Percentiles rank a stretch among this genome's conserved stretches.
phyloP scores from a whole-genome alignment of 2,329 filamentous ascomycete species.

The Clarireedia hainanense region DNA sequence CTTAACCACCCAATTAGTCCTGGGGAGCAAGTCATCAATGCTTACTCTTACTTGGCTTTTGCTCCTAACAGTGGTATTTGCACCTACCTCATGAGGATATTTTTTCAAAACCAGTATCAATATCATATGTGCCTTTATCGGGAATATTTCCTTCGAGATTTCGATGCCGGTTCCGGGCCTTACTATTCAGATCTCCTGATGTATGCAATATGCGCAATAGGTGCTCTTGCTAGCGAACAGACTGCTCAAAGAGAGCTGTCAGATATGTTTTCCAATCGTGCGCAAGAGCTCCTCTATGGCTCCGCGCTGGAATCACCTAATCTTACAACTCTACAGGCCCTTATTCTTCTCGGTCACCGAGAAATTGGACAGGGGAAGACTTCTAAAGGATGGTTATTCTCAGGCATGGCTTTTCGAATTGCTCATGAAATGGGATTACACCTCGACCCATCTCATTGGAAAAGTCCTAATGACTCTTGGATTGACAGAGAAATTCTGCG shows the following conservation, averaged over 20 bases:
- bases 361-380: conserved; percentile 40
- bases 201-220: conserved; percentile 42
- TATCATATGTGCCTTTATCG: conserved; percentile 44
- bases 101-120: conserved; percentile 41
- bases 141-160: conserved; percentile 43
- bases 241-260: conserved; percentile 30
- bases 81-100: conserved; percentile 38
- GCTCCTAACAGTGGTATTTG: conserved; percentile 38
- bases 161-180: conserved; percentile 37
- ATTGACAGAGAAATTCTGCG: conserved; percentile 41
- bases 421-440: conserved; percentile 46
- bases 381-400: conserved; percentile 44
- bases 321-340: conserved; percentile 38
- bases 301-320: conserved; percentile 38
- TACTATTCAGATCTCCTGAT: conserved; percentile 44
- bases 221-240: conserved; percentile 39
- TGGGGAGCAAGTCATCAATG: not conserved
- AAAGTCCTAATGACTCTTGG: conserved; percentile 31
- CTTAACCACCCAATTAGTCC: not conserved
- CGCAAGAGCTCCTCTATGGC: conserved; percentile 37
- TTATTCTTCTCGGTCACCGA: conserved; percentile 38
- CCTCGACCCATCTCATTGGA: conserved; percentile 44
- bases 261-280: conserved; percentile 37
- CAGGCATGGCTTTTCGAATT: conserved; percentile 44
- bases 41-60: conserved; percentile 24